A percentile compares a stretch with the other conserved stretches of the same genome.
Evolutionary conservation across 2,329 filamentous ascomycete species (phyloP).

Genomic region (Sporothrix curviconia): DNA sequence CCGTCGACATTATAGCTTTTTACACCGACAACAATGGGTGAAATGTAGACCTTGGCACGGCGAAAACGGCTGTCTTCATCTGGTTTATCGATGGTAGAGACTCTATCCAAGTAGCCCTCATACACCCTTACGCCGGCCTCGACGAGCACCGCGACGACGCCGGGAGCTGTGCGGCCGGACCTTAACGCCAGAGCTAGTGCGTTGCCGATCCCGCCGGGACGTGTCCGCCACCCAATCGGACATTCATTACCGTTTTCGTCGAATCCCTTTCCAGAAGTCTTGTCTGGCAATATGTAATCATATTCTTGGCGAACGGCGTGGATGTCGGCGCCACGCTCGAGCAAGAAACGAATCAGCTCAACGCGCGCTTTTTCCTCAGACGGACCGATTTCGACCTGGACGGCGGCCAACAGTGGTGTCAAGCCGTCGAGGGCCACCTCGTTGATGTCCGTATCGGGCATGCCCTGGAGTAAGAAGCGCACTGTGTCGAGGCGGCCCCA

Average conservation of each 20-base stretch:
- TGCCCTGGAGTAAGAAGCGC: slow-evolving; percentile 1
- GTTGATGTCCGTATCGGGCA: slow-evolving; percentile 6
- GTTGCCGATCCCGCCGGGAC: slow-evolving; percentile 1
- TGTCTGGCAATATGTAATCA: not conserved
- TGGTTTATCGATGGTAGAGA: not conserved
- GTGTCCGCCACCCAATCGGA: not conserved
- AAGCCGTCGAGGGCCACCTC: not conserved
- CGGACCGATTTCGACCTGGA: not conserved
- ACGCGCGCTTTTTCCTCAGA: not conserved
- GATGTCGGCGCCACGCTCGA: not conserved
- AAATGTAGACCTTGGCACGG: not conserved
- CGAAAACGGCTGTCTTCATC: not conserved
- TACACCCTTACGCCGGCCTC: slow-evolving; percentile 2
- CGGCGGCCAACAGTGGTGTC: slow-evolving; percentile 1
- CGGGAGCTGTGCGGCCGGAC: not conserved
- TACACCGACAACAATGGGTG: not conserved
- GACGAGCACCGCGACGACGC: not conserved
- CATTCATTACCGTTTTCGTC: not conserved
- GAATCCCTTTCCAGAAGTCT: not conserved
- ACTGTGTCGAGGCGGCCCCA: slow-evolving; percentile 3
- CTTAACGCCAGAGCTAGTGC: slow-evolving; percentile 5
- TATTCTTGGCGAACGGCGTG: not conserved
- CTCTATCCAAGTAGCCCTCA: not conserved
- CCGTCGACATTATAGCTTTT: not conserved
- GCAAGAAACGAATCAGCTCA: not conserved